Percentiles rank a stretch among this genome's conserved stretches.
Evolutionary conservation across 202 grass and related monocot species (phyloP).

Genomic region (Bolboschoenoplectus hybrid): DNA sequence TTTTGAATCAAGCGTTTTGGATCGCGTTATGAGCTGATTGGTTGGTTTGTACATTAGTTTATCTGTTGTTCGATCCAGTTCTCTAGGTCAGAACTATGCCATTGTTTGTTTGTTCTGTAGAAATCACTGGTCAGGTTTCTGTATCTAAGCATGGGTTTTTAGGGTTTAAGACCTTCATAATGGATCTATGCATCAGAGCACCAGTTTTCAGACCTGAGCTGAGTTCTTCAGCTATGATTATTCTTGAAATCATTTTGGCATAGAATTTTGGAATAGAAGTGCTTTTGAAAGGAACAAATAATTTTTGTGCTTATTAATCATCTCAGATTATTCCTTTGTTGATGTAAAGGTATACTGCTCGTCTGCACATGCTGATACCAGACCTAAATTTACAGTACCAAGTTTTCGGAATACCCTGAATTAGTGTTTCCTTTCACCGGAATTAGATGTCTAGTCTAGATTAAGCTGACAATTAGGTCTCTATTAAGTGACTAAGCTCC

Average conservation of each 20-base stretch:
- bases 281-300: neutral
- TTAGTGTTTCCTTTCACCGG: neutral
- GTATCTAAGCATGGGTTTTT: conserved; percentile 18
- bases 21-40: neutral
- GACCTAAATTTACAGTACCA: neutral
- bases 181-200: neutral
- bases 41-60: neutral
- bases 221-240: neutral
- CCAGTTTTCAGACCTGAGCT: neutral
- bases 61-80: neutral
- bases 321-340: conserved; percentile 4
- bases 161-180: neutral
- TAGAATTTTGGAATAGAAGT: neutral
- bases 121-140: neutral
- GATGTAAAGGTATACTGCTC: neutral
- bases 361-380: neutral
- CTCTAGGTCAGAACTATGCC: neutral
- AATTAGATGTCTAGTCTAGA: neutral
- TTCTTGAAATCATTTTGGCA: conserved; percentile 10
- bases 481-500: neutral
- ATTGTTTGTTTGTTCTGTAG: neutral
- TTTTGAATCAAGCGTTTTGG: conserved; percentile 9
- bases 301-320: neutral
- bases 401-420: conserved; percentile 12
- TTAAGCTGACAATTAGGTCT: neutral